A percentile compares a stretch with the other conserved stretches of the same genome.
phyloP scores from a whole-genome alignment of 352 stramenopile genomes.

The Halophytophthora polymorphica region DNA sequence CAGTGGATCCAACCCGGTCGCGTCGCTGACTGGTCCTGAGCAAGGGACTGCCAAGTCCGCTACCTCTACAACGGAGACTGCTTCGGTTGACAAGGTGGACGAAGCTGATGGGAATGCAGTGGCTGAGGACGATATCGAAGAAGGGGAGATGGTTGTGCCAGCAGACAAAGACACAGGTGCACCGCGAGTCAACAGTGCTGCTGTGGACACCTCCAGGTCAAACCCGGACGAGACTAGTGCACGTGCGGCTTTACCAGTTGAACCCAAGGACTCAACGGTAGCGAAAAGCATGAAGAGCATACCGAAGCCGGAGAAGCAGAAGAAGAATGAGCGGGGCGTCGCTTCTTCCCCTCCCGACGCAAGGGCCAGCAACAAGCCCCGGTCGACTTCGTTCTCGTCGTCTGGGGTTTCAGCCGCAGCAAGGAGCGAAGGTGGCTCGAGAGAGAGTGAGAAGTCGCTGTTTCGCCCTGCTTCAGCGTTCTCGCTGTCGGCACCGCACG shows the following conservation, averaged over 20 bases:
- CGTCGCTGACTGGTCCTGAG: not conserved
- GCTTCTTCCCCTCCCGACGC: constrained; percentile 8
- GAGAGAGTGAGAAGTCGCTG: constrained; percentile 7
- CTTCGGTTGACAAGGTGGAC: not conserved
- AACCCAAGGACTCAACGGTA: not conserved
- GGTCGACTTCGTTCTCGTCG: constrained; percentile 40
- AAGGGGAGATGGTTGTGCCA: constrained; percentile 22
- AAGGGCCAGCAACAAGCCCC: constrained; percentile 22
- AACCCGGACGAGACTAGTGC: not conserved
- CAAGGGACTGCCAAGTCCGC: not conserved
- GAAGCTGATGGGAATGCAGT: constrained; percentile 3
- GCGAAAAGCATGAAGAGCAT: not conserved
- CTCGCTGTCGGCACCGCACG: constrained; percentile 5
- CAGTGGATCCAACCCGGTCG: not conserved
- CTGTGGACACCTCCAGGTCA: not conserved
- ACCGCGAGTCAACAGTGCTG: not conserved
- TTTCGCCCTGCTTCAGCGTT: constrained; percentile 3
- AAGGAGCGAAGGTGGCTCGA: constrained; percentile 6
- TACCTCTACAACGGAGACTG: not conserved
- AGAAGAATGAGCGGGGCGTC: constrained; percentile 19
- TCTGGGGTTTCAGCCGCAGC: constrained; percentile 7
- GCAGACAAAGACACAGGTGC: constrained; percentile 5
- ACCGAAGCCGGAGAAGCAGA: constrained; percentile 14
- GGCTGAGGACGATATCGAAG: constrained; percentile 16
- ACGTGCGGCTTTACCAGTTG: not conserved